Percentiles rank a stretch among this genome's conserved stretches.
These are phyloP conservation scores for Ilex asprella DNA, from an alignment of 257 asterid species.

Conservation along the genomic window DNA sequence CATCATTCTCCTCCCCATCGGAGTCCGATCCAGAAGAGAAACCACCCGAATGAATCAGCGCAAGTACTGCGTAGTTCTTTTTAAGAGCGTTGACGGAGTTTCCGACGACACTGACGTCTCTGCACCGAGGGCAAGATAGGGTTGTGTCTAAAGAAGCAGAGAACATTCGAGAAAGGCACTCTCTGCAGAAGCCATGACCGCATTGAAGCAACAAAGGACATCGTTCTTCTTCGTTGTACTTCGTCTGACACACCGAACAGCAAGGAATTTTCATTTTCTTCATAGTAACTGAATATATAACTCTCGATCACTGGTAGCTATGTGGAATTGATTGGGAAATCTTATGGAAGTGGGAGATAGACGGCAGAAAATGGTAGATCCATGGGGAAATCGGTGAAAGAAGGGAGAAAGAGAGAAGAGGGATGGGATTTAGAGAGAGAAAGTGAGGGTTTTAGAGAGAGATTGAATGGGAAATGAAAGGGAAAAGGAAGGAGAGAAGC, in stretches of 20 bases:
- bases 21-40: neutral
- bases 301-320: too few species aligned
- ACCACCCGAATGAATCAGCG: conserved; percentile 40
- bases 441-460: neutral
- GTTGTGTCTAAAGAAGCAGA: conserved; percentile 63
- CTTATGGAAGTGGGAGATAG: neutral
- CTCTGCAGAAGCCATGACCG: conserved; percentile 97
- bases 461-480: conserved; percentile 9
- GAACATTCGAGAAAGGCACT: conserved; percentile 82
- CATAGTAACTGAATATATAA: neutral
- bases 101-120: conserved; percentile 82
- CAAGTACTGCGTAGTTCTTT: conserved; percentile 76
- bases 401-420: conserved; percentile 8
- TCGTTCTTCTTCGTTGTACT: conserved; percentile 86
- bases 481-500: conserved; percentile 7
- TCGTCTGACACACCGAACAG: conserved; percentile 87
- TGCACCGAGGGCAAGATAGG: conserved; percentile 94
- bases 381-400: conserved; percentile 4
- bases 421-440: conserved; percentile 13
- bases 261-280: conserved; percentile 66
- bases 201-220: conserved; percentile 96
- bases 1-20: conserved; percentile 51
- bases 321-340: too few species aligned
- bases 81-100: conserved; percentile 80
- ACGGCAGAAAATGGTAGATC: conserved; percentile 13